Evolutionary conservation across 495 filamentous ascomycete species (phyloP), one percentile per base, ranked within the genome.

Genomic region (Chaetomium cochliodes): DNA sequence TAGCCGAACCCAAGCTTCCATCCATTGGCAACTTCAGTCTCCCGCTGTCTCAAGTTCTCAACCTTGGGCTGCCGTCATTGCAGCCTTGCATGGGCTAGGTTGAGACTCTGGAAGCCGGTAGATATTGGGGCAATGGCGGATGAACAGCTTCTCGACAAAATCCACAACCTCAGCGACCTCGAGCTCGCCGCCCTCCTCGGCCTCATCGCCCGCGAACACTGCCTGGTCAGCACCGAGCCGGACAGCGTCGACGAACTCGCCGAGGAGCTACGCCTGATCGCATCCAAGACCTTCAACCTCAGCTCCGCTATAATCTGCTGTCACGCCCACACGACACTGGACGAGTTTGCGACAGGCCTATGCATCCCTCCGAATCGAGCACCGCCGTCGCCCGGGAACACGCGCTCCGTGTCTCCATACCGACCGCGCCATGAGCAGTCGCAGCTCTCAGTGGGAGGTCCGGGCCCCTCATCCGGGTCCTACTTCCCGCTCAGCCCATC

Each of bases 151-250:
- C 76, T 85, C 59, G 80, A 85, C 25, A 85, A 87, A 74, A 80
- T 92, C 59, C 88, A 89, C 73, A 80, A 82, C 53, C 80, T 98
- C 49, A 92, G 89, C 60, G 94, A 97, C 76, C 82, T 97, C 53
- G 93, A 97, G 76, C 85, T 98, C 49, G 94, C 94, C 28, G 77
- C 88, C 15, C 82, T 97, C 23, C 81, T 97, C 56, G 93, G 87
- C 69, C 84, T 97, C 33, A 80, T 90, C 60, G 85, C 88, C 26
- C 84, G 86, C 61, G 88, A 94, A 76, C 93, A 98, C 72, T 97
- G 92, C 75, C 86, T 97, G 63, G 86, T 98, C 70, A 87, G 89
- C 75, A 89, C 90, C 47, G 86, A 88, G 12, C 75, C 79, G 25
- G 77, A 83, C 37, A 79, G 77, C 60, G 71, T 93, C 50, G 79